Conservation (phyloP, 1,139 yeast genomes). For the Lizanozyma gosingica region DNA sequence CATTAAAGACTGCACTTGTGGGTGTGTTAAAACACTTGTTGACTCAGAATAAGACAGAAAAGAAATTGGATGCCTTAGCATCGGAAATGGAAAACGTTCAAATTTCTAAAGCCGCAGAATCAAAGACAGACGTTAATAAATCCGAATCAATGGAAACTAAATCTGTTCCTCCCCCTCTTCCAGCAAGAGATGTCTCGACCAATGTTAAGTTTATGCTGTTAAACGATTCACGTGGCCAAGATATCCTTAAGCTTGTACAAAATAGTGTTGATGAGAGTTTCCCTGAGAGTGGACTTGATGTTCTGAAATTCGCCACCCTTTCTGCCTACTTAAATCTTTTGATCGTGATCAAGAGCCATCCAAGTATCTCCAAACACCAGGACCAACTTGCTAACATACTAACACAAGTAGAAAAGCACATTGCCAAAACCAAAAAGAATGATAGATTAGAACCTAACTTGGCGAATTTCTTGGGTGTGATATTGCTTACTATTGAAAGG, state of each 20-base stretch:
- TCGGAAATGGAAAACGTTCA: background rate
- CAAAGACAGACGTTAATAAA: background rate
- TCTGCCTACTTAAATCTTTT: slow-evolving; percentile 49
- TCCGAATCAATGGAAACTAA: background rate
- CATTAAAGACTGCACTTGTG: slow-evolving; percentile 49
- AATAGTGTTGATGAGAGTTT: background rate
- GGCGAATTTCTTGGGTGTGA: background rate
- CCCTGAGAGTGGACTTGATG: slow-evolving; percentile 10
- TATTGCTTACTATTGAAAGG: background rate
- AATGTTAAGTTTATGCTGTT: background rate
- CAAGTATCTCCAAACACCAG: slow-evolving; percentile 12
- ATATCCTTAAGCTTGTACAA: slow-evolving; percentile 1
- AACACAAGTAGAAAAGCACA: slow-evolving; percentile 9
- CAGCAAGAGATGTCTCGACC: background rate
- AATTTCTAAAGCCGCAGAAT: background rate
- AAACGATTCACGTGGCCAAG: background rate
- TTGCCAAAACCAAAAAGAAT: slow-evolving; percentile 10
- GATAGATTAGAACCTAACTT: background rate
- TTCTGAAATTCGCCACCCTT: slow-evolving; percentile 30
- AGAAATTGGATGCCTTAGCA: background rate
- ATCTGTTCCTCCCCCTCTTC: background rate
- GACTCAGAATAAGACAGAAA: slow-evolving; percentile 17
- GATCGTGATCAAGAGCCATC: slow-evolving; percentile 29
- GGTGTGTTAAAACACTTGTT: slow-evolving; percentile 62
- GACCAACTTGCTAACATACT: slow-evolving; percentile 9